These are phyloP conservation scores for Protea cynaroides DNA, from an alignment of 164 flowering plant genomes.

Conservation along the genomic window DNA sequence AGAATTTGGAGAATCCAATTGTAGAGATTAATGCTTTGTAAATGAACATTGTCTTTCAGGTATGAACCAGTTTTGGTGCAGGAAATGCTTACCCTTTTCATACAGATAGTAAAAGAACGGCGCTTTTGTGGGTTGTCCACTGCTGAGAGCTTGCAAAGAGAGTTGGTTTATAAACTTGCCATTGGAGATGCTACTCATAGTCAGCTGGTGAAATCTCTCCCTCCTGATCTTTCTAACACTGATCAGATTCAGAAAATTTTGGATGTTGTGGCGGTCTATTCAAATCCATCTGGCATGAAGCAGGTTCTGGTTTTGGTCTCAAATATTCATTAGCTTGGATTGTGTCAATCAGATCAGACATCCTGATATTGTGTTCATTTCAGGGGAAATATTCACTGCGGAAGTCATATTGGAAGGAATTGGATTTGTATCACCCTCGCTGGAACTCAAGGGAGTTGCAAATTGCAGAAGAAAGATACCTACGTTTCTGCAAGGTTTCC, in stretches of 20 bases:
- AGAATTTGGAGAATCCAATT: no score
- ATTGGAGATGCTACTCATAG: constrained; percentile 92
- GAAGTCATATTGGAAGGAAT: constrained; percentile 68
- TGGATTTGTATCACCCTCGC: constrained; percentile 91
- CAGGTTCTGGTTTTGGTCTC: constrained; percentile 50
- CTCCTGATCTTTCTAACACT: constrained; percentile 71
- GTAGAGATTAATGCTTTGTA: no score
- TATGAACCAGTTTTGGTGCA: constrained; percentile 73
- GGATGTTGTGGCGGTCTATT: constrained; percentile 64
- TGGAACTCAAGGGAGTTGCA: constrained; percentile 90
- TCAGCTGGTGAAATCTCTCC: constrained; percentile 78
- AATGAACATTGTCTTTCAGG: constrained; percentile 34
- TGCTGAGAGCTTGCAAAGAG: constrained; percentile 74
- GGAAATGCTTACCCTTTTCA: constrained; percentile 87
- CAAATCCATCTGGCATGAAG: constrained; percentile 84
- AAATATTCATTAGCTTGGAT: not conserved
- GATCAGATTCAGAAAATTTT: constrained; percentile 60
- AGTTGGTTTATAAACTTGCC: constrained; percentile 68
- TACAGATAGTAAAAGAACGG: constrained; percentile 85
- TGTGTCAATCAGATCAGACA: not conserved
- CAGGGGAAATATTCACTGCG: constrained; percentile 92
- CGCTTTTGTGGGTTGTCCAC: constrained; percentile 73
- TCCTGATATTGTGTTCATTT: constrained; percentile 10
- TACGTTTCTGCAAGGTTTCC: constrained; percentile 66
- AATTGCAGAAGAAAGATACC: constrained; percentile 89